These are phyloP conservation scores for Gremmenia infestans DNA, from an alignment of 2,329 filamentous ascomycete species.

Conservation along the genomic window DNA sequence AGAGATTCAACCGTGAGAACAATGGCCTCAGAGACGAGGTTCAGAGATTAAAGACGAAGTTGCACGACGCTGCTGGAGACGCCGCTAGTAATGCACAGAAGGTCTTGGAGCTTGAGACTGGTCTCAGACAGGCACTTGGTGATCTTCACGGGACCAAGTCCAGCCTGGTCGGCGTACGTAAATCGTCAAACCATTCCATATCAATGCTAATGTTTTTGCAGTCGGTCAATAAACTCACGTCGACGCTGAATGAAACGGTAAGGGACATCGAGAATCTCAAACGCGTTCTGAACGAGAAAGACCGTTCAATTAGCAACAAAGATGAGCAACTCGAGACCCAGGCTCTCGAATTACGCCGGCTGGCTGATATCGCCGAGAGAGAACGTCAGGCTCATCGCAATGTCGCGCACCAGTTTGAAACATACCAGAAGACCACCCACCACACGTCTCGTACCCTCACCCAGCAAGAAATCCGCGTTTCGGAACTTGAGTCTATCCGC, in stretches of 20 bases:
- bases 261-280: slow-evolving; percentile 77
- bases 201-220: slow-evolving; percentile 31
- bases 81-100: slow-evolving; percentile 61
- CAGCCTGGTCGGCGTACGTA: slow-evolving; percentile 69
- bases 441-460: slow-evolving; percentile 82
- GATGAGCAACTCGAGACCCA: slow-evolving; percentile 85
- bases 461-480: slow-evolving; percentile 76
- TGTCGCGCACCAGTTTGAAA: slow-evolving; percentile 84
- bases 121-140: slow-evolving; percentile 78
- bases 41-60: slow-evolving; percentile 72
- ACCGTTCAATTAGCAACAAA: slow-evolving; percentile 82
- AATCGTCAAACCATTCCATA: background rate
- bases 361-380: slow-evolving; percentile 85
- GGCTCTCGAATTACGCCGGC: slow-evolving; percentile 76
- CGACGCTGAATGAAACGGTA: slow-evolving; percentile 78
- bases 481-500: slow-evolving; percentile 78
- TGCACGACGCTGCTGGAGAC: slow-evolving; percentile 85
- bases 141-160: slow-evolving; percentile 83
- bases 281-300: slow-evolving; percentile 79
- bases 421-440: slow-evolving; percentile 79
- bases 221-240: slow-evolving; percentile 82
- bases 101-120: slow-evolving; percentile 70
- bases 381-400: slow-evolving; percentile 80
- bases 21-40: slow-evolving; percentile 81
- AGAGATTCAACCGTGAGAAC: slow-evolving; percentile 83